phyloP scores from a whole-genome alignment of 208 protist genomes.

The Trypanosoma rangeli region DNA sequence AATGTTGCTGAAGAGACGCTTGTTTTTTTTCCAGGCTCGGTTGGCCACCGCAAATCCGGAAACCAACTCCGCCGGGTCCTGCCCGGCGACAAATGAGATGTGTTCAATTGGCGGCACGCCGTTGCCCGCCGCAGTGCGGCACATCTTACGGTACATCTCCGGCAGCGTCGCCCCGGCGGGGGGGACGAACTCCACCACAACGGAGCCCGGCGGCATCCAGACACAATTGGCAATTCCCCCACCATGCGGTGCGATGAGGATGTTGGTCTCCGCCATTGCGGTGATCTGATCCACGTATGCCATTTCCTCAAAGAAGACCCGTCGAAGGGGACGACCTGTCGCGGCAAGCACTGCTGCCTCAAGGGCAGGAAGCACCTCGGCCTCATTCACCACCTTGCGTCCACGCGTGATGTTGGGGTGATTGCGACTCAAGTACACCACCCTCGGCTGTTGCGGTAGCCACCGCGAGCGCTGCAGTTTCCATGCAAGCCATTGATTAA shows the following conservation, averaged over 20 bases:
- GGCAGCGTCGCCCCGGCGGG: conserved; percentile 25
- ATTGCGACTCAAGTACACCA: conserved; percentile 33
- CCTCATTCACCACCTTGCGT: conserved; percentile 35
- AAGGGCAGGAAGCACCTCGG: conserved; percentile 19
- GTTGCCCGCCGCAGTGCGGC: background rate
- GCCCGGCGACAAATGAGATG: conserved; percentile 27
- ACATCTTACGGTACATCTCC: conserved; percentile 28
- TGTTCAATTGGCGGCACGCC: conserved; percentile 6
- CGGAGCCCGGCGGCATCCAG: conserved; percentile 34
- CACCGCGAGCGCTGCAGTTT: conserved; percentile 4
- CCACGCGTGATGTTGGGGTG: conserved; percentile 26
- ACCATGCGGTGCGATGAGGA: conserved; percentile 35
- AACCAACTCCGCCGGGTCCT: conserved; percentile 23
- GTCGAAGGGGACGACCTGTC: conserved; percentile 18
- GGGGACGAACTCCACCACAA: conserved; percentile 33
- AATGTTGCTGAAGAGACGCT: conserved; percentile 15
- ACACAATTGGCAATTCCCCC: conserved; percentile 38
- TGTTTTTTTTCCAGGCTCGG: conserved; percentile 4
- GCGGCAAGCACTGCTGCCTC: conserved; percentile 12
- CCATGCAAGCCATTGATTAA: conserved; percentile 12
- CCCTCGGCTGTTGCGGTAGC: conserved; percentile 13
- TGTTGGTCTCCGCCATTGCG: conserved; percentile 14
- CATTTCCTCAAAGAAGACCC: conserved; percentile 31
- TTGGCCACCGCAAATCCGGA: conserved; percentile 6
- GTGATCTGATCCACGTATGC: conserved; percentile 31